Percentiles rank a stretch among this genome's conserved stretches.
phyloP scores from a whole-genome alignment of 345 rosid genomes.

The Linum lewisii region DNA sequence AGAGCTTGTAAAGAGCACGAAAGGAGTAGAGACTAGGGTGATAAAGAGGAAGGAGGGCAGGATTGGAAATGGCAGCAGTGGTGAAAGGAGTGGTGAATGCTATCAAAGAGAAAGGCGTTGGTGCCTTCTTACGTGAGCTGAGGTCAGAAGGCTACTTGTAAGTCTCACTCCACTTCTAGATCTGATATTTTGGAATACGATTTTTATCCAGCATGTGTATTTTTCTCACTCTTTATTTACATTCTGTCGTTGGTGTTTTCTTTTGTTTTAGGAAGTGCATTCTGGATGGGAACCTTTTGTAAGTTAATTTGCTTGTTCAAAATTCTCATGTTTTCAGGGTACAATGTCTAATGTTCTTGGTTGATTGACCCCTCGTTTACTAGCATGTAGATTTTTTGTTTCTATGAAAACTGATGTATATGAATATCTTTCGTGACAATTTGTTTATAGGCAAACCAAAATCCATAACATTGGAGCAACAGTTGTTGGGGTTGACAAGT shows the following conservation, averaged over 20 bases:
- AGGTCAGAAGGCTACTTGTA: slow-evolving; percentile 72
- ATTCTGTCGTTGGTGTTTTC: slow-evolving; percentile 1
- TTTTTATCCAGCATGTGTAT: slow-evolving; percentile 10
- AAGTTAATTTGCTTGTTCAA: slow-evolving; percentile 23
- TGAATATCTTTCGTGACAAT: slow-evolving; percentile 3
- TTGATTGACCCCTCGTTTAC: not conserved
- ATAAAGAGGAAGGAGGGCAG: slow-evolving; percentile 4
- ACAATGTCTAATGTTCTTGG: not conserved
- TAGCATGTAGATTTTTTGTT: not conserved
- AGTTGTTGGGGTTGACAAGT: slow-evolving; percentile 76
- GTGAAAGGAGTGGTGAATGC: slow-evolving; percentile 54
- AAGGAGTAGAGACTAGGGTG: not conserved
- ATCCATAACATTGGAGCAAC: slow-evolving; percentile 83
- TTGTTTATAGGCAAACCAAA: slow-evolving; percentile 73
- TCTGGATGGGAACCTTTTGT: slow-evolving; percentile 79
- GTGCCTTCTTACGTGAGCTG: slow-evolving; percentile 48
- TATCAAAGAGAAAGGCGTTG: slow-evolving; percentile 66
- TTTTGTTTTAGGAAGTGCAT: slow-evolving; percentile 44
- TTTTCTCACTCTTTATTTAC: slow-evolving; percentile 1
- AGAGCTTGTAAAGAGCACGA: not conserved
- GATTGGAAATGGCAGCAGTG: slow-evolving; percentile 59
- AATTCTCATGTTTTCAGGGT: not conserved
- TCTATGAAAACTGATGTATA: not conserved
- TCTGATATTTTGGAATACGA: not conserved
- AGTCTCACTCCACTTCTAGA: slow-evolving; percentile 13